A percentile compares a stretch with the other conserved stretches of the same genome.
Evolutionary conservation across 2,329 filamentous ascomycete species (phyloP).

Genomic region (Colletotrichum tamarilloi): DNA sequence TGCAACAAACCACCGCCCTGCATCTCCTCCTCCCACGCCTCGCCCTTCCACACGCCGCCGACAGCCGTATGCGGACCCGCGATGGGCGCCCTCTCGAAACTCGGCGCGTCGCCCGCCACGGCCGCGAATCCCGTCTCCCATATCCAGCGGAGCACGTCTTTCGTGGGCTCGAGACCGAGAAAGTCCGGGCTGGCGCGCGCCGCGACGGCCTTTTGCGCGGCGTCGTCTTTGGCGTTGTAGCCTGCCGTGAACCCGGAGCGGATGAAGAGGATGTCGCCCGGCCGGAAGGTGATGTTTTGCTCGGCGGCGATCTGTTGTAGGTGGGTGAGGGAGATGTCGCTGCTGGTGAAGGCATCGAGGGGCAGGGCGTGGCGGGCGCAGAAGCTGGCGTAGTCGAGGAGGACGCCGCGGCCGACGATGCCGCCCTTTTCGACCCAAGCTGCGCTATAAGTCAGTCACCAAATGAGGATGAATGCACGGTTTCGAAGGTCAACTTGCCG

Average conservation of each 20-base stretch:
- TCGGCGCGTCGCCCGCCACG: conserved; percentile 54
- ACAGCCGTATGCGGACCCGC: conserved; percentile 39
- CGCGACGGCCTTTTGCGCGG: conserved; percentile 42
- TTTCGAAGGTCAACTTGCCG: conserved; percentile 16
- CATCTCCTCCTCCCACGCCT: conserved; percentile 38
- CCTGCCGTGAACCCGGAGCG: conserved; percentile 48
- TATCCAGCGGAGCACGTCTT: conserved; percentile 52
- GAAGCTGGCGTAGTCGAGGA: conserved; percentile 64
- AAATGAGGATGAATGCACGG: no score
- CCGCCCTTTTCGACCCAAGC: conserved; percentile 45
- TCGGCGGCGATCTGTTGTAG: conserved; percentile 45
- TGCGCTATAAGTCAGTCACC: background rate
- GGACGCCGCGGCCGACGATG: conserved; percentile 61
- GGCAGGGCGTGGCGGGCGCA: conserved; percentile 60
- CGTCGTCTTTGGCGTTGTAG: conserved; percentile 40
- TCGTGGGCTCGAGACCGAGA: conserved; percentile 51
- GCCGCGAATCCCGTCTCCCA: conserved; percentile 59
- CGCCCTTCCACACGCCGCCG: conserved; percentile 15
- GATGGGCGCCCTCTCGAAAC: conserved; percentile 55
- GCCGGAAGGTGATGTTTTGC: conserved; percentile 55
- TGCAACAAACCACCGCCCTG: conserved; percentile 41
- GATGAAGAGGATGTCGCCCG: conserved; percentile 65
- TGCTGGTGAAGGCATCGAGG: conserved; percentile 62
- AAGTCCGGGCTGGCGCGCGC: conserved; percentile 43
- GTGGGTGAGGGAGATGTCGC: conserved; percentile 56